Evolutionary conservation across 257 asterid species (phyloP), one percentile per base, ranked within the genome.

Genomic region (Nicotiana obtusifolia): DNA sequence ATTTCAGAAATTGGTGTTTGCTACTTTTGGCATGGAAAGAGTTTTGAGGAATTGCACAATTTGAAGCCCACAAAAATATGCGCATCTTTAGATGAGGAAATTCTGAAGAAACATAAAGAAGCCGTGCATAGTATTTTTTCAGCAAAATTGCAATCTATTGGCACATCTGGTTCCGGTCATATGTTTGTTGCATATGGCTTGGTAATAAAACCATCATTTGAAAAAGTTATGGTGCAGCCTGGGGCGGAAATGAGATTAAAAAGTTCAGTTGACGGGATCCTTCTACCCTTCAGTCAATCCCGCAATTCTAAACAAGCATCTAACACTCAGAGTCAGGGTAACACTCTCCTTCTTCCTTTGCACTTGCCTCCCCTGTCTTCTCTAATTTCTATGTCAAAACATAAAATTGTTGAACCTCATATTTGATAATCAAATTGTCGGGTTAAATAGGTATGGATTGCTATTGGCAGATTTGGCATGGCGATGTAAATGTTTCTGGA

Each of bases 1-100:
- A 88, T 95, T 89, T 89, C 99, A 66, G 99, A 95, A 92, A 57
- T 82, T 33, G 99, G 99, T 16, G 86, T 91, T 60, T 92, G 99
- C 84, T 95, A 94, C 86, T 91, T 94, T 86, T 95, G 98, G 98
- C 90, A 91, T 64, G 98, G 88, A 66, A 89, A 86, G 81, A 89
- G 88, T 65, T 83, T 91, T 20, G 92, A 91, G 60, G 99, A 90
- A 77, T 64, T 95, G 82, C 90, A 81, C 30, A 84, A 89, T 86
- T 87, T 87, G 49, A 91, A 91, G 82, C 92, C 97, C 81, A 88
- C 99, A 53, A 92, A 94, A 85, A 91, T 95, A 82, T 81, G 13
- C 49, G 77, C 87, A 82, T 78, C 89, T 60, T 84, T 60, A 82
- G 95, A 92, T 87, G 97, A 88, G 19, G 85, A 76, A 82, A 52